Conservation (phyloP, 768 basidiomycete species). For the Hygrocybe punicea region DNA sequence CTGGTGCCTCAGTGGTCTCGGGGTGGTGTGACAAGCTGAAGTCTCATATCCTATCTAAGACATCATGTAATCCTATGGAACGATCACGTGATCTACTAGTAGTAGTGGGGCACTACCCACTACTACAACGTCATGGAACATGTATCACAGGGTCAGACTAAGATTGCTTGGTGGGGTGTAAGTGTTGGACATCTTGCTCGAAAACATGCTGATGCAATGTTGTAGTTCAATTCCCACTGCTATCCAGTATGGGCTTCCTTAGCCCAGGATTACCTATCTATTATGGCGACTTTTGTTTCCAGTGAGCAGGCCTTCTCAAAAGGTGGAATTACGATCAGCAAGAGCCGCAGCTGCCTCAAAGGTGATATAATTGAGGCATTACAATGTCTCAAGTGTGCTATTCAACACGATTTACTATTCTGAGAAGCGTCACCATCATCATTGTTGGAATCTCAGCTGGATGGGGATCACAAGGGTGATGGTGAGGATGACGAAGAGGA, state of each 20-base stretch:
- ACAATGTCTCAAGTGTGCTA: conserved; percentile 29
- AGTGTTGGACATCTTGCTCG: conserved; percentile 14
- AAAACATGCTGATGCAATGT: neutral
- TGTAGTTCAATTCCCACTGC: conserved; percentile 21
- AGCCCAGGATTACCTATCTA: conserved; percentile 35
- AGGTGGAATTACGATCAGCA: conserved; percentile 39
- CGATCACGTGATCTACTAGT: too few species aligned
- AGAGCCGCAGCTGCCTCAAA: conserved; percentile 32
- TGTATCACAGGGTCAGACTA: conserved; percentile 14
- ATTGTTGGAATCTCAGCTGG: neutral
- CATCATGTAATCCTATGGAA: too few species aligned
- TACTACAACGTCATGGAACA: too few species aligned
- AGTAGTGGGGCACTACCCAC: too few species aligned
- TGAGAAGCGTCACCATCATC: too few species aligned
- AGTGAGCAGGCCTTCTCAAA: conserved; percentile 41
- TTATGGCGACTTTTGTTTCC: conserved; percentile 41
- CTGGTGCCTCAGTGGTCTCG: too few species aligned
- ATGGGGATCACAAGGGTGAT: neutral
- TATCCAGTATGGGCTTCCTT: conserved; percentile 37
- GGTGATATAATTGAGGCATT: conserved; percentile 36
- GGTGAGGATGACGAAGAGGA: conserved; percentile 8
- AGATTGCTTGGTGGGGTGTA: conserved; percentile 39
- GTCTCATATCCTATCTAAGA: too few species aligned
- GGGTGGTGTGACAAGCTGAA: too few species aligned
- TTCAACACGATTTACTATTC: conserved; percentile 25